Evolutionary conservation across 2,329 filamentous ascomycete genomes (phyloP), one percentile per base, ranked within the genome.

Genomic region (Sarocladium oryzae): DNA sequence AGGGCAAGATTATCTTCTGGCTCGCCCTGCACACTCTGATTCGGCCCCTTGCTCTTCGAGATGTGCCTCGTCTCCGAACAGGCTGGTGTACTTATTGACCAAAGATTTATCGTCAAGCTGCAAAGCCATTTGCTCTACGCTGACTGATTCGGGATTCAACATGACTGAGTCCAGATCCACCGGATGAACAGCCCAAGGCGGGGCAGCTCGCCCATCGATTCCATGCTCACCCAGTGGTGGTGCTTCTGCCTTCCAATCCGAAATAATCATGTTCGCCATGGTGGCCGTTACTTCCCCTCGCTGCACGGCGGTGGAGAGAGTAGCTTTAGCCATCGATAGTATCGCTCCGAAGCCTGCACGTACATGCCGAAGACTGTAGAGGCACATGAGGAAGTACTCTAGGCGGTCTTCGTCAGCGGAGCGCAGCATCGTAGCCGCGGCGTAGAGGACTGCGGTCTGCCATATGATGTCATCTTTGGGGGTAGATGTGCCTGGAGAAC

Each of bases 391-490:
- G 4, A 73, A 59, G 43, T 72, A 70, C 3, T 65, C 60, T 9
- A 66, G 54, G 0, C 61, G 55, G 10, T 69, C 60, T 2, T 57
- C 51, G 1, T 58, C 51, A 1, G 56, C 60, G 9, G 61, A 56
- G 10, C 59, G 56, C 0, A 71, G 54, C 10, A 71, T 61, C 3
- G 65, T 66, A 26, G 71, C 72, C 4, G 64, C 58, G 1, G 72
- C 58, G 33, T 70, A 71, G 2, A 68, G 63, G 20, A 72, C 55
- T 2, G 65, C 68, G 2, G 60, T 69, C 46, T 72, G 67, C 68
- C 68, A 73, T 2, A 72, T 57, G 9, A 72, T 63, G 2, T 66
- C 65, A 49, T 65, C 68, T 1, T 60, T 57, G 2, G 68, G 68
- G 4, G 61, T 63, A n/a, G n/a, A n/a, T 6, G 55, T 50, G 37